Conservation (phyloP, 106 monocot species). For the Iris macrosiphon region DNA sequence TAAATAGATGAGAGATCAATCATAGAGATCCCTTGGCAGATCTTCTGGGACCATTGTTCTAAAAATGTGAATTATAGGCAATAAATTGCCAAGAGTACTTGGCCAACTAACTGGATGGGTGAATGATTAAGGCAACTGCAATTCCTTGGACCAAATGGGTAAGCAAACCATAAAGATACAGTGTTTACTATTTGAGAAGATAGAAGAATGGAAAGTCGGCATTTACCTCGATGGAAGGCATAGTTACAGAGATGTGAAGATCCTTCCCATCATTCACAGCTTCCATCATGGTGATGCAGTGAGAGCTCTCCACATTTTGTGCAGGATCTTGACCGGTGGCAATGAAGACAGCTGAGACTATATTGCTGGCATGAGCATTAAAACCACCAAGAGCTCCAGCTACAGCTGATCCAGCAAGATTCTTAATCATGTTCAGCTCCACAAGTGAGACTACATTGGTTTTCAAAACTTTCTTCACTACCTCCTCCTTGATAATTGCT, state of each 20-base stretch:
- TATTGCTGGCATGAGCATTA: constrained; percentile 92
- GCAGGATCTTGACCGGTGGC: constrained; percentile 96
- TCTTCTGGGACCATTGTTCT: too few relatives aligned
- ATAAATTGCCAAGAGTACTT: too few relatives aligned
- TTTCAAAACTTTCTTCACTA: constrained; percentile 75
- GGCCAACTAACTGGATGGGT: too few relatives aligned
- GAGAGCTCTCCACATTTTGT: constrained; percentile 92
- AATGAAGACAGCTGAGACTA: constrained; percentile 77
- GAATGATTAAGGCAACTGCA: too few relatives aligned
- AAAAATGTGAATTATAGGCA: too few relatives aligned
- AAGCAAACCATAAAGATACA: too few relatives aligned
- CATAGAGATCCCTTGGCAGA: too few relatives aligned
- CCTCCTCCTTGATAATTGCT: constrained; percentile 64
- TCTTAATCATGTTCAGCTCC: constrained; percentile 78
- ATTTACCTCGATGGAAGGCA: constrained; percentile 92
- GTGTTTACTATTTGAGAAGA: too few relatives aligned
- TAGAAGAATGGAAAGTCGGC: too few relatives aligned
- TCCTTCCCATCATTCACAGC: constrained; percentile 74
- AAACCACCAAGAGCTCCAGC: constrained; percentile 87
- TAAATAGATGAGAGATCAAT: too few relatives aligned
- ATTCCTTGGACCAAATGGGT: too few relatives aligned
- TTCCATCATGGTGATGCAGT: constrained; percentile 93
- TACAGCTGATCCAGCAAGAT: constrained; percentile 90
- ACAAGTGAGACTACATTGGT: constrained; percentile 53
- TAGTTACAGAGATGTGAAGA: constrained; percentile 86